phyloP scores from a whole-genome alignment of 192 early-diverging fungal genomes.

The Ramicandelaber brevisporus region DNA sequence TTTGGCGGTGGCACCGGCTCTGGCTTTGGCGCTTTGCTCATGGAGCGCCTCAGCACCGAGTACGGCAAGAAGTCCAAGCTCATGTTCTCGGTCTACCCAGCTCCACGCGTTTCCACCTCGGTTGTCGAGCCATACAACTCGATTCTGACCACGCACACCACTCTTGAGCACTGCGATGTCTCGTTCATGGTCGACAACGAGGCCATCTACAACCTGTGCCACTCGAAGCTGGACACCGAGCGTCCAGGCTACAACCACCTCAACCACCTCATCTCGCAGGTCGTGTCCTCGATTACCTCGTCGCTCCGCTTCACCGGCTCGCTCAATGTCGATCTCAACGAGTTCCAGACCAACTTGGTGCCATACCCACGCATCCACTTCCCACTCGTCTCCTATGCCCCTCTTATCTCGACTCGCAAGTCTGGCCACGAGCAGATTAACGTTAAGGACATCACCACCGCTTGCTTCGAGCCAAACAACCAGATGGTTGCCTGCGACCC shows the following conservation, averaged over 20 bases:
- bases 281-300: slow-evolving; percentile 97
- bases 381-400: slow-evolving; percentile 94
- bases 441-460: slow-evolving; percentile 84
- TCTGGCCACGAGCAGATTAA: slow-evolving; percentile 90
- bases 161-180: slow-evolving; percentile 94
- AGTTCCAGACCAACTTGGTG: slow-evolving; percentile 99
- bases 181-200: slow-evolving; percentile 99
- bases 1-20: slow-evolving; percentile 99
- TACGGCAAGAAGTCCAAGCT: slow-evolving; percentile 99
- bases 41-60: slow-evolving; percentile 97
- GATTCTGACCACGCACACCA: slow-evolving; percentile 97
- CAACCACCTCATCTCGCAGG: slow-evolving; percentile 94
- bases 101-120: slow-evolving; percentile 87
- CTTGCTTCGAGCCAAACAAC: slow-evolving; percentile 94
- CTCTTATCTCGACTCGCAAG: slow-evolving; percentile 83
- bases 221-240: slow-evolving; percentile 86
- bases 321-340: slow-evolving; percentile 94
- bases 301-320: slow-evolving; percentile 97
- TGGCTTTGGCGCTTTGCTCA: slow-evolving; percentile 89
- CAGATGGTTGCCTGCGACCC: slow-evolving; percentile 99
- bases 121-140: slow-evolving; percentile 99
- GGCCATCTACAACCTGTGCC: slow-evolving; percentile 97
- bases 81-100: slow-evolving; percentile 98
- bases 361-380: slow-evolving; percentile 99
- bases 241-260: slow-evolving; percentile 93